Evolutionary conservation across 2,329 filamentous ascomycete species (phyloP).

Genomic region (Botrytis aclada): DNA sequence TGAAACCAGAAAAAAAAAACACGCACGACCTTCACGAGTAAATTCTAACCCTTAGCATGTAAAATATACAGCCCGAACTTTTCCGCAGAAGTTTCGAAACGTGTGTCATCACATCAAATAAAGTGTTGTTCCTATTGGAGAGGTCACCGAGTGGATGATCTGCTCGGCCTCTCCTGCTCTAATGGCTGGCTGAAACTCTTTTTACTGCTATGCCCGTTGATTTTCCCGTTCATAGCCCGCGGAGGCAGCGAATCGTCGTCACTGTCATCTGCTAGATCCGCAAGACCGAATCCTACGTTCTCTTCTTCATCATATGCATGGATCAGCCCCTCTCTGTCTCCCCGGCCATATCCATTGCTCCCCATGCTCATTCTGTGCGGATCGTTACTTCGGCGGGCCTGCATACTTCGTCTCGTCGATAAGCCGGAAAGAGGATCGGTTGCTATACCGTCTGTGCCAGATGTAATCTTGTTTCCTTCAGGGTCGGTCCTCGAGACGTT

Average conservation of each 20-base stretch:
- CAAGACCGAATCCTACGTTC: conserved; percentile 68
- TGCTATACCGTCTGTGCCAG: conserved; percentile 73
- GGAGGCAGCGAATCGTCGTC: conserved; percentile 48
- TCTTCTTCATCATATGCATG: conserved; percentile 86
- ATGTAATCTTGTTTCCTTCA: conserved; percentile 66
- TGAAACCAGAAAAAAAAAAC: conserved; percentile 8
- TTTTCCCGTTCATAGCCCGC: conserved; percentile 31
- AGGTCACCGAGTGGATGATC: conserved; percentile 31
- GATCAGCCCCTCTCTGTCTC: conserved; percentile 79
- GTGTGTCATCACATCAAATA: conserved; percentile 10
- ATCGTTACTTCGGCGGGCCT: conserved; percentile 71
- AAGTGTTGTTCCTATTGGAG: conserved; percentile 10
- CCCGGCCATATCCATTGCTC: conserved; percentile 53
- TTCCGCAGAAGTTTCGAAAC: conserved; percentile 3
- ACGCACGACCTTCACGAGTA: conserved; percentile 10
- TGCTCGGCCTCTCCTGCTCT: conserved; percentile 27
- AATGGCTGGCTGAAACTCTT: conserved; percentile 33
- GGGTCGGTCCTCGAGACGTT: conserved; percentile 94
- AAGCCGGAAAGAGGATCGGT: conserved; percentile 88
- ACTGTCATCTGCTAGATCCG: conserved; percentile 74
- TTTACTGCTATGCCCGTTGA: conserved; percentile 33
- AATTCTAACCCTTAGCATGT: conserved; percentile 10
- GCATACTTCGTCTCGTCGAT: conserved; percentile 91
- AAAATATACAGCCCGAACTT: conserved; percentile 13
- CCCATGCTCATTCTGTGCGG: conserved; percentile 59